Conservation (phyloP, 768 basidiomycete species). For the Russula ochroleuca region DNA sequence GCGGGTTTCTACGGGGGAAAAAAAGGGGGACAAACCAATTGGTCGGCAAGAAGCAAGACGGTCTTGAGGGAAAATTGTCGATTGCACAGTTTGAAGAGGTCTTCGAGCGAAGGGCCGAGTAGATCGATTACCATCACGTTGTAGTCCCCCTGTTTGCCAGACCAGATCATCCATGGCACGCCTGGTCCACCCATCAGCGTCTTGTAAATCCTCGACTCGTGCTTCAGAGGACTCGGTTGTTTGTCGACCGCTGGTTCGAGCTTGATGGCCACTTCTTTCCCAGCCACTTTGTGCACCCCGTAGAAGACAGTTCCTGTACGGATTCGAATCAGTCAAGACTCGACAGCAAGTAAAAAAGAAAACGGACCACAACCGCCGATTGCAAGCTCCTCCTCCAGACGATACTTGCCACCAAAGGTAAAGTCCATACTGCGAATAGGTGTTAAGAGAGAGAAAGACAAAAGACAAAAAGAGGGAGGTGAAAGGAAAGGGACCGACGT, state of each 20-base stretch:
- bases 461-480: neutral
- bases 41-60: slow-evolving; percentile 88
- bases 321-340: neutral
- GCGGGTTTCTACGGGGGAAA: slow-evolving; percentile 13
- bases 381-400: slow-evolving; percentile 74
- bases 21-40: slow-evolving; percentile 53
- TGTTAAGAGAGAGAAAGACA: neutral
- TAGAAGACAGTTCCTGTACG: slow-evolving; percentile 65
- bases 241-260: slow-evolving; percentile 59
- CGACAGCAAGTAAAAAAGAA: neutral
- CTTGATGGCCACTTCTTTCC: slow-evolving; percentile 82
- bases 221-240: slow-evolving; percentile 64
- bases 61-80: slow-evolving; percentile 93
- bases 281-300: slow-evolving; percentile 74
- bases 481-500: neutral
- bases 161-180: slow-evolving; percentile 91
- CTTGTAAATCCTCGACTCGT: slow-evolving; percentile 91
- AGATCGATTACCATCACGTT: slow-evolving; percentile 99
- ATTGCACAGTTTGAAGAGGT: slow-evolving; percentile 86
- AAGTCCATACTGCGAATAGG: slow-evolving; percentile 32
- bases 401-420: slow-evolving; percentile 72
- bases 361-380: slow-evolving; percentile 71
- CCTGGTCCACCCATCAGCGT: slow-evolving; percentile 84
- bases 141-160: slow-evolving; percentile 86
- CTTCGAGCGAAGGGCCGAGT: slow-evolving; percentile 84